Base-by-base conservation (phyloP, 176 grass and related monocot species). In the Dactylis glomerata region DNA sequence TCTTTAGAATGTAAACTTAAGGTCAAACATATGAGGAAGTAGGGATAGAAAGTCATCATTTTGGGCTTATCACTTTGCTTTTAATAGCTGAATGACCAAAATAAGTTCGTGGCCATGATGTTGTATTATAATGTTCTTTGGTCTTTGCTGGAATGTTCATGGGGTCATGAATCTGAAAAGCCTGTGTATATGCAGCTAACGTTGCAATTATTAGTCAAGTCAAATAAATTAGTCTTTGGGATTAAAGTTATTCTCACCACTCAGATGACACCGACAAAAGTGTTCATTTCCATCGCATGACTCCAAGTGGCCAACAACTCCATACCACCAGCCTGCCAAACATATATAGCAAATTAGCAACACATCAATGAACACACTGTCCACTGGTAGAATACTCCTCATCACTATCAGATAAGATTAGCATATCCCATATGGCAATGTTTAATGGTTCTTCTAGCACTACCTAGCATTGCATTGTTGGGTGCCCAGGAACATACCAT, bases 311-410 rank as follows among this genome's bases (percentile, higher is more conserved):
- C 93, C 89, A 74, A 99, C 92, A 62, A 94, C 93, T 86, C 93
- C 96, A 91, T 99, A 99, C 96, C 96, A 99, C 96, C 96, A 99
- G 79, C 96, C 96, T 99, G 88, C 71, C 80, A 91, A 75, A 88
- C 78, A 93, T 47, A 73, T 46, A 73, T 71, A 82, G 79, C 55
- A 79, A 73, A 27, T 46, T 71, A 82, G 79, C 55, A 79, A 75
- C 58, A 75, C 44, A 80, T 67, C 63, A 63, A 90, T 90, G 58
- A 88, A 47, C 80, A 89, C 47, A 75, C 71, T 83, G 30, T 74
- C 85, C 68, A 76, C 58, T 69, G 8, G 58, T 68, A 89, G 74
- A 78, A 76, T 89, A 82, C 63, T 87, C 85, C 14, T 80, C n/a
- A 9, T 28, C 70, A 46, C 52, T 77, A 78, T n/a, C 69, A 68